Percentiles rank a stretch among this genome's conserved stretches.
Conservation (phyloP, 2,329 filamentous ascomycete genomes). For the Hyphodiscus sp. region DNA sequence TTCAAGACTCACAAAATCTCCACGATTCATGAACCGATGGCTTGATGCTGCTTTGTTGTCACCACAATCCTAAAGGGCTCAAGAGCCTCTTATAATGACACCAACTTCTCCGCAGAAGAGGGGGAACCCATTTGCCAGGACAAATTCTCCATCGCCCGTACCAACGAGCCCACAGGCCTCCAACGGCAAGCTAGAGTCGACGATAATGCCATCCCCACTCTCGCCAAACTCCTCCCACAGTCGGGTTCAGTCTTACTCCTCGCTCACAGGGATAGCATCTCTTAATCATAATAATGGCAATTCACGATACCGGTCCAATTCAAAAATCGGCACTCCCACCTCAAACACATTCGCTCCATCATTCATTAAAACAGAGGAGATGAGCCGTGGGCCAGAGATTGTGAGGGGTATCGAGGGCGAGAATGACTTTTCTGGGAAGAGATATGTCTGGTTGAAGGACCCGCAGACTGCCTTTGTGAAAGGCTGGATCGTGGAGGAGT, state of each 20-base stretch:
- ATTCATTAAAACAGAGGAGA: constrained; percentile 86
- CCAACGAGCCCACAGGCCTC: constrained; percentile 40
- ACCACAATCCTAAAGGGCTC: constrained; percentile 1
- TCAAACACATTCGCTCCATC: constrained; percentile 89
- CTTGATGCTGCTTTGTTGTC: constrained; percentile 8
- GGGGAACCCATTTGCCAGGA: constrained; percentile 72
- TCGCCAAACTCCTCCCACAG: constrained; percentile 45
- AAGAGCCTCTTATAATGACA: constrained; percentile 37
- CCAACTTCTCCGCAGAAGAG: constrained; percentile 64
- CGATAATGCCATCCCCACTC: constrained; percentile 46
- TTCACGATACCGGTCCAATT: constrained; percentile 48
- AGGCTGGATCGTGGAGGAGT: constrained; percentile 84
- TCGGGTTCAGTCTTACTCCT: constrained; percentile 63
- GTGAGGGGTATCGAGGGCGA: constrained; percentile 83
- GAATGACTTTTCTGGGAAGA: constrained; percentile 97
- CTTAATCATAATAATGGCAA: constrained; percentile 17
- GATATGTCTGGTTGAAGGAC: constrained; percentile 97
- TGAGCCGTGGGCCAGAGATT: constrained; percentile 49
- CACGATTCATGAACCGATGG: constrained; percentile 1
- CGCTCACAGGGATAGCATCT: constrained; percentile 35
- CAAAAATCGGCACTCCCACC: constrained; percentile 55
- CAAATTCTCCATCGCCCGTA: constrained; percentile 59
- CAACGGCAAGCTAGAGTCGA: constrained; percentile 65
- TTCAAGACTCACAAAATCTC: background rate
- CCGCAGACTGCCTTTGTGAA: constrained; percentile 81